Base-by-base conservation (phyloP, 2,329 filamentous ascomycete species). In the Colletotrichum spaethianum region DNA sequence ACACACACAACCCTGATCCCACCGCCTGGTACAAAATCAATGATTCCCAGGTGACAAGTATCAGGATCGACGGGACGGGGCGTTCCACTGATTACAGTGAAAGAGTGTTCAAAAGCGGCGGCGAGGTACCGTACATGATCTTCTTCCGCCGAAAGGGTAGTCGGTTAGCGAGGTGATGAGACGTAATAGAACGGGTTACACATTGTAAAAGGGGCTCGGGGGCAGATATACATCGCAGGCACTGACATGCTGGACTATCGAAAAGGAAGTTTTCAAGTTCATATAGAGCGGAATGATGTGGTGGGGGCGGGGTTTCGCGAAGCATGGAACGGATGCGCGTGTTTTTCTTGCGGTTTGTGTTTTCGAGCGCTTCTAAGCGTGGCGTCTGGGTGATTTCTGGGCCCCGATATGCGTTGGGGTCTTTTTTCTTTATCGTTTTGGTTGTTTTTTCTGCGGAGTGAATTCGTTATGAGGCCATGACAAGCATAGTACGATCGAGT, bases 21-120 rank as follows among this genome's bases (percentile, higher is more conserved):
- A 81, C 81, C 42, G 81, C 80, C 28, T 90, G 89, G 89, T 82
- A 84, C 72, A 77, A 80, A 71, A 88, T 85, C 76, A 85, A 89
- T 72, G 89, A 91, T 74, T 76, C 77, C 20, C 69, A 71, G 1
- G 82, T 87, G 6, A 80, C 77, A 14, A 80, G 80, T 63, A 80
- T 86, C n/a, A 82, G 82, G 61, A 83, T 87, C 60, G 84, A 83
- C 23, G 79, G 79, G 20, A 79, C 79, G 5, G 78, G 76, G 31
- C 74, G 74, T 4, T 76, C 79, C 36, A 28, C 18, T n/a, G 83
- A 85, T 67, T 68, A 80, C 20, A 80, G 81, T 56, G 78, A 82
- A 48, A 76, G 80, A 4, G 80, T 86, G 14, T 85, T 86, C 73
- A 80, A 82, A 14, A 79, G 79, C 11, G 73, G 77, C 28, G 79